Percentiles rank a stretch among this genome's conserved stretches.
Conservation (phyloP, 129 eudicot genomes). For the Daucus carota region DH1_v3.0 NC_030386.2:16987501-16988000, state of each 20-base stretch:
- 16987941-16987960: background rate
- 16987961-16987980: too few species aligned
- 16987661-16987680: constrained; percentile 6
- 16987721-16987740: constrained; percentile 8
- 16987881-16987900: background rate
- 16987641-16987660: background rate
- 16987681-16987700: background rate
- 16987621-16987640: background rate
- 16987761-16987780: background rate
- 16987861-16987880: background rate
- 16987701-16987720: constrained; percentile 13
- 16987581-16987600: background rate
- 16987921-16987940: background rate
- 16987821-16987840: too few species aligned
- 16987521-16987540: background rate
- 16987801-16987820: too few species aligned
- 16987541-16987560: constrained; percentile 2
- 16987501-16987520: background rate
- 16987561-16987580: constrained; percentile 7
- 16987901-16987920: background rate
- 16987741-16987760: constrained; percentile 4
- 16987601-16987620: background rate
- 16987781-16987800: too few species aligned
- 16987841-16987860: background rate
- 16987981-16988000: too few species aligned